Evolutionary conservation across 108 stramenopile species (phyloP).

Genomic region (Fragilaria crotonensis): DNA sequence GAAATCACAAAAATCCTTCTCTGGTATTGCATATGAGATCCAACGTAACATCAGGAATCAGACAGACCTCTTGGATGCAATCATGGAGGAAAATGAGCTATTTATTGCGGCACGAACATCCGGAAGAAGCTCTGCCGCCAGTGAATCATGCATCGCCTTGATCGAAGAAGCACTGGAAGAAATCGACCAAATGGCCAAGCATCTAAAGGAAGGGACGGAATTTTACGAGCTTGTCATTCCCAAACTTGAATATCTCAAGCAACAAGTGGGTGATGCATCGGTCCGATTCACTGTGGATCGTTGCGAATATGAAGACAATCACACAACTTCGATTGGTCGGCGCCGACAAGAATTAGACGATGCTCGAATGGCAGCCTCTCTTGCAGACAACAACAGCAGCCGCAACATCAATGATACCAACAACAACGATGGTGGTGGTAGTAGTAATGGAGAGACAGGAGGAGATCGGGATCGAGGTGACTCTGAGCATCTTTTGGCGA

Average conservation of each 20-base stretch:
- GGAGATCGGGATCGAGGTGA: too few species aligned
- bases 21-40: conserved; percentile 18
- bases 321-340: not conserved
- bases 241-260: conserved; percentile 31
- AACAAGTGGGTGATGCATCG: conserved; percentile 34
- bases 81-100: conserved; percentile 37
- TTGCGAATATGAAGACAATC: conserved; percentile 37
- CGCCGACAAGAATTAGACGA: conserved; percentile 36
- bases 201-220: conserved; percentile 40
- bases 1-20: conserved; percentile 9
- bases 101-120: conserved; percentile 24
- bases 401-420: too few species aligned
- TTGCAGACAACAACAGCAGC: conserved; percentile 4
- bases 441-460: not conserved
- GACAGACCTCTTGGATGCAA: conserved; percentile 16
- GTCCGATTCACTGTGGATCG: conserved; percentile 43
- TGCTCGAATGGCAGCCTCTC: conserved; percentile 32
- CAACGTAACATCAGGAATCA: conserved; percentile 27
- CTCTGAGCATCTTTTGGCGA: too few species aligned
- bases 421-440: too few species aligned
- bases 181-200: conserved; percentile 35
- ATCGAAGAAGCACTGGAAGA: conserved; percentile 56
- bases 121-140: not conserved
- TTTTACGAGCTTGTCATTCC: conserved; percentile 44
- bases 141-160: conserved; percentile 35